phyloP scores from a whole-genome alignment of 306 rosid species.

The Alnus glutinosa region DNA sequence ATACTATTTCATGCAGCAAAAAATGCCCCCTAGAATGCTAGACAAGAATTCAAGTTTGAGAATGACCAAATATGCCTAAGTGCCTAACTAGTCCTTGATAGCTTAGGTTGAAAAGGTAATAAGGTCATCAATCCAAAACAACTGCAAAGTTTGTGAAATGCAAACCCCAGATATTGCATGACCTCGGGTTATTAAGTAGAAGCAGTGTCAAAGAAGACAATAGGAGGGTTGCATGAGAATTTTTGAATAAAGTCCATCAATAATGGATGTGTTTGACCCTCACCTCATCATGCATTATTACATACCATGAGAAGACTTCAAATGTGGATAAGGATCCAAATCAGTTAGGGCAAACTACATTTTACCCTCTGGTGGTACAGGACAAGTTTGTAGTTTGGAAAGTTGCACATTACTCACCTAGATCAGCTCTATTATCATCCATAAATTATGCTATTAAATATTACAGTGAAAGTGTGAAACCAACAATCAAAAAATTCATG shows the following conservation, averaged over 20 bases:
- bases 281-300: not conserved
- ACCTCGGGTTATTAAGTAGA: not conserved
- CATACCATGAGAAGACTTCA: not conserved
- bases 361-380: not conserved
- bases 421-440: not conserved
- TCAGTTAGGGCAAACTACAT: not conserved
- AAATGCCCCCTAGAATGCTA: not conserved
- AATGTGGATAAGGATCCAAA: not conserved
- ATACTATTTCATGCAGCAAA: not conserved
- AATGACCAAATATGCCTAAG: not conserved
- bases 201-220: not conserved
- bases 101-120: not conserved
- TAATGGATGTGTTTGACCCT: not conserved
- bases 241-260: not conserved
- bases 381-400: not conserved
- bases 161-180: not conserved
- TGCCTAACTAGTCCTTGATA: not conserved
- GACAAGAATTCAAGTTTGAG: constrained; percentile 1
- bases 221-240: not conserved
- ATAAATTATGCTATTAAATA: not conserved
- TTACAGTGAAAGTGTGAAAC: not conserved
- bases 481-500: not conserved
- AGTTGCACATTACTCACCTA: not conserved
- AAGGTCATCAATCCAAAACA: not conserved
- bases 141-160: not conserved